Percentiles rank a stretch among this genome's conserved stretches.
These are phyloP conservation scores for Schizophyllum commune DNA, from an alignment of 1,284 basidiomycete species.

Conservation along the genomic window DNA sequence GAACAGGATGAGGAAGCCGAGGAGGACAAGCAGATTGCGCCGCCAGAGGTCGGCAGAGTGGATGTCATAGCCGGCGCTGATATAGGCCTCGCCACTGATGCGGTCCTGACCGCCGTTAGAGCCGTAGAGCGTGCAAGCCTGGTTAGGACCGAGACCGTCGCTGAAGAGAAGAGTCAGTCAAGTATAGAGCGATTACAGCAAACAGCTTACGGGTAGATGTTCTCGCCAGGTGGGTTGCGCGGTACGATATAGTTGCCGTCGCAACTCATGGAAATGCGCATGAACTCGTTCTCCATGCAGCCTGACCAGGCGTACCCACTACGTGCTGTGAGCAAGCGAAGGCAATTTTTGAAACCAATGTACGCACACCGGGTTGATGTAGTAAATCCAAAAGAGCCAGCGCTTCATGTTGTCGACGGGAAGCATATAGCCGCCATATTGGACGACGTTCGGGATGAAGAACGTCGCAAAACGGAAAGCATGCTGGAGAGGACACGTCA, in stretches of 20 bases:
- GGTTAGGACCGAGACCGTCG: slow-evolving; percentile 49
- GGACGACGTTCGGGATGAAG: slow-evolving; percentile 38
- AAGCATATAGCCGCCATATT: slow-evolving; percentile 68
- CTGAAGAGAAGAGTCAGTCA: slow-evolving; percentile 18
- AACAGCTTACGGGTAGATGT: slow-evolving; percentile 57
- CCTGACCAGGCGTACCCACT: slow-evolving; percentile 48
- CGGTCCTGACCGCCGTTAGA: slow-evolving; percentile 37
- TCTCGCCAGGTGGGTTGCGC: slow-evolving; percentile 53
- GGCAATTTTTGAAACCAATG: slow-evolving; percentile 17
- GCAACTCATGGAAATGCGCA: slow-evolving; percentile 56
- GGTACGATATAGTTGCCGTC: slow-evolving; percentile 67
- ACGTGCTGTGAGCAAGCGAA: not conserved
- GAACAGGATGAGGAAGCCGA: slow-evolving; percentile 10
- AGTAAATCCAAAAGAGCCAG: slow-evolving; percentile 83
- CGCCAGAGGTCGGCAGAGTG: slow-evolving; percentile 50
- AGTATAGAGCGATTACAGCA: slow-evolving; percentile 1
- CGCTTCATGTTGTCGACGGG: slow-evolving; percentile 74
- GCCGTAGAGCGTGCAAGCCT: slow-evolving; percentile 63
- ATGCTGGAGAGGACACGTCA: not conserved
- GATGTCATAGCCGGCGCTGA: slow-evolving; percentile 48
- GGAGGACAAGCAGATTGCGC: slow-evolving; percentile 23
- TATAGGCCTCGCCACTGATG: slow-evolving; percentile 50
- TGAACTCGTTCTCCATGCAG: slow-evolving; percentile 81
- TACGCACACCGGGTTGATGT: slow-evolving; percentile 72
- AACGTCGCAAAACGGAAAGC: slow-evolving; percentile 20